Base-by-base conservation (phyloP, 331 rosid species). In the Ulmus americana region DNA sequence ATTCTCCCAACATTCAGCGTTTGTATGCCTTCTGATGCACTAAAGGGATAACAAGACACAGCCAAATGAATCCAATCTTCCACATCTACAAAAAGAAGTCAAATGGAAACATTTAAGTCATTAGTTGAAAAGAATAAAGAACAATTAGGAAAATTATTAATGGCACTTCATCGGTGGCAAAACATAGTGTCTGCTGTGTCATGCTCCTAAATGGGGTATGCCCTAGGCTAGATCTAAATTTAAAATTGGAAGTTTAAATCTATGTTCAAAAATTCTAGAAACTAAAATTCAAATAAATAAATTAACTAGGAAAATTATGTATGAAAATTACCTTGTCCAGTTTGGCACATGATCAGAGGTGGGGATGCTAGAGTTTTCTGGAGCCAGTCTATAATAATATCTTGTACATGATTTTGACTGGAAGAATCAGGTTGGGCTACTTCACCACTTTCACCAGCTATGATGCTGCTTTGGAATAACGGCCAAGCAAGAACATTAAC, bases 41-140 rank as follows among this genome's bases (percentile, higher is more conserved):
- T 75, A 67, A 89, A 76, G 63, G 98, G 95, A 76, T 85, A 92
- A 69, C 95, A 89, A 59, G 88, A 81, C 69, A 89, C 77, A 76
- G 86, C 85, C 86, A 92, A 77, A 73, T 64, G 84, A 65, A 89
- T 77, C 96, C 96, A 92, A 69, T 81, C 90, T 77, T 87, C 95
- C 86, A 82, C 78, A 83, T 84, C 98, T 91, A 65, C 87, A 82
- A 39, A 72, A 53, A 68, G 70, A 55, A 61, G 35, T 68, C 64
- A 16, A 47, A 73, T 20, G 39, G 55, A 51, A 20, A 46, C 12
- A 43, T 4, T 15, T 9, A 46, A 45, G 2, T 45, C 4, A 4
- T 18, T 5, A 46, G 20, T 45, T 6, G 38, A 43, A 44, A 61
- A 50, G 60, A 76, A 69, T 53, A 76, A 48, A 58, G 45, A 44